Evolutionary conservation across 345 rosid genomes (phyloP).

Genomic region (Cochlearia excelsa): DNA sequence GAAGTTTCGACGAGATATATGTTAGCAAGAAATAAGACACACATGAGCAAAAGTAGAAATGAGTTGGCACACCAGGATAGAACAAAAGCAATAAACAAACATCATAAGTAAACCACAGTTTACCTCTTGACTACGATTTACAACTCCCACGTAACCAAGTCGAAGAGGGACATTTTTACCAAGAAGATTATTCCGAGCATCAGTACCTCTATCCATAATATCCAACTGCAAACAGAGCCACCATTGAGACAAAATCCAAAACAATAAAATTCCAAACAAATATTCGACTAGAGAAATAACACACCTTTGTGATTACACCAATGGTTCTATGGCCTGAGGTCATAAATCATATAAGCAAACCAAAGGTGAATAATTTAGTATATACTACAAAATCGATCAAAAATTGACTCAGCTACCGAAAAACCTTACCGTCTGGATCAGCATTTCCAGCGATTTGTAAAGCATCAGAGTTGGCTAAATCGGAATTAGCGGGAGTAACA

Average conservation of each 20-base stretch:
- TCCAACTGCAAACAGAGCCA: conserved; percentile 57
- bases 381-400: background rate
- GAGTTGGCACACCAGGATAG: background rate
- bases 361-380: background rate
- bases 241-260: background rate
- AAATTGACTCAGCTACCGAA: background rate
- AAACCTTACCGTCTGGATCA: conserved; percentile 79
- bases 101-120: conserved; percentile 1
- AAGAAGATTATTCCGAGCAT: conserved; percentile 80
- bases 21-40: conserved; percentile 1
- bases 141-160: conserved; percentile 95
- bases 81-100: background rate
- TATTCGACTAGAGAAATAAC: background rate
- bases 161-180: conserved; percentile 90
- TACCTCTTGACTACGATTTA: conserved; percentile 97
- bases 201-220: conserved; percentile 99
- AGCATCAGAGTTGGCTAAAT: conserved; percentile 94
- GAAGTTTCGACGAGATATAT: background rate
- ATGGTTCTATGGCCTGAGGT: conserved; percentile 77
- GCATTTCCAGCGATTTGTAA: conserved; percentile 90
- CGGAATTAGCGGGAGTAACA: conserved; percentile 89
- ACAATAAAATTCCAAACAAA: conserved; percentile 12
- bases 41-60: background rate
- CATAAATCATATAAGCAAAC: conserved; percentile 15
- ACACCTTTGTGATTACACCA: conserved; percentile 89